Evolutionary conservation across 1,284 basidiomycete genomes (phyloP).

Genomic region (Cutaneotrichosporon spelunceum): DNA sequence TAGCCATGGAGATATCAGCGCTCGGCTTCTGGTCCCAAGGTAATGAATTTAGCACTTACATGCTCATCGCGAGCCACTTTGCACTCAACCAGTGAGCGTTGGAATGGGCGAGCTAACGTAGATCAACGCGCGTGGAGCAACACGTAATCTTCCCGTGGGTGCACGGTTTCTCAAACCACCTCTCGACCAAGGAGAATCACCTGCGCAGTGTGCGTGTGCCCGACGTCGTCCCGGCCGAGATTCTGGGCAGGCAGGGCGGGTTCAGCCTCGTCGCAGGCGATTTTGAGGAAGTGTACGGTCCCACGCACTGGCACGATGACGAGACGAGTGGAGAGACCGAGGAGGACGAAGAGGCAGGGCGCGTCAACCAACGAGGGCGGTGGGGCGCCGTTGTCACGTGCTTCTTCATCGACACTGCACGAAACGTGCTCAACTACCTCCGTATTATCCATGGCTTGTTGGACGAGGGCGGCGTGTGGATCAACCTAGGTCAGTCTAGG

Average conservation of each 20-base stretch:
- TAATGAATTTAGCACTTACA: slow-evolving; percentile 87
- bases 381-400: slow-evolving; percentile 93
- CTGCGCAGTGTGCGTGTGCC: slow-evolving; percentile 70
- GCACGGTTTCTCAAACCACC: slow-evolving; percentile 80
- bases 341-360: slow-evolving; percentile 42
- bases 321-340: slow-evolving; percentile 44
- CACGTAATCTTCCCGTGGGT: slow-evolving; percentile 81
- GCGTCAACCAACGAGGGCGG: slow-evolving; percentile 59
- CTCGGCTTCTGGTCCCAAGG: slow-evolving; percentile 80
- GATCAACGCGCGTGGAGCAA: slow-evolving; percentile 64
- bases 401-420: slow-evolving; percentile 97
- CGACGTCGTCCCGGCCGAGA: slow-evolving; percentile 72
- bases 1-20: slow-evolving; percentile 80
- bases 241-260: slow-evolving; percentile 57
- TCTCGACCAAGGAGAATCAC: slow-evolving; percentile 60
- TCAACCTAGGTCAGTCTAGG: slow-evolving; percentile 65
- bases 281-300: slow-evolving; percentile 85
- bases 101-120: slow-evolving; percentile 38
- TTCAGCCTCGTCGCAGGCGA: slow-evolving; percentile 89
- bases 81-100: slow-evolving; percentile 67
- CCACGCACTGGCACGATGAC: slow-evolving; percentile 36
- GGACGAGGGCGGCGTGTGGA: slow-evolving; percentile 80
- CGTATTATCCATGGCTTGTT: slow-evolving; percentile 75
- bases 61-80: slow-evolving; percentile 79
- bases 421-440: slow-evolving; percentile 87